Conservation (phyloP, 306 rosid genomes). For the Dicorynia guianensis region DNA sequence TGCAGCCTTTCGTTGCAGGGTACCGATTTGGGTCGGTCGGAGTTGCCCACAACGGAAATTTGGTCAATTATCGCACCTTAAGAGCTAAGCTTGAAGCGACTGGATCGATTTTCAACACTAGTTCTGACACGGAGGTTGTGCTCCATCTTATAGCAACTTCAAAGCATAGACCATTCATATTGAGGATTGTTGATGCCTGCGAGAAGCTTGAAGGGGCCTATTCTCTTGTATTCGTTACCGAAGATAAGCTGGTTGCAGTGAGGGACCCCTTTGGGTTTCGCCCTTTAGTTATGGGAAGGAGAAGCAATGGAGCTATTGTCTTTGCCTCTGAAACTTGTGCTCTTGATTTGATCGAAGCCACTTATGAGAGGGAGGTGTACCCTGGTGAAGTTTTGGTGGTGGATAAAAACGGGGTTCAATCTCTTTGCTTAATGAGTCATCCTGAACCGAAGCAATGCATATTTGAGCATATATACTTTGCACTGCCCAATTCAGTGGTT, state of each 20-base stretch:
- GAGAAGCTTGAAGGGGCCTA: slow-evolving; percentile 91
- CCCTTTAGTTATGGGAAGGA: slow-evolving; percentile 94
- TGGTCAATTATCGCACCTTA: slow-evolving; percentile 73
- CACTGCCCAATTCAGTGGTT: slow-evolving; percentile 84
- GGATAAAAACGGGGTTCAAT: slow-evolving; percentile 78
- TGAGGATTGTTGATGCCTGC: slow-evolving; percentile 90
- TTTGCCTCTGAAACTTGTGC: slow-evolving; percentile 99
- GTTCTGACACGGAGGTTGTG: slow-evolving; percentile 93
- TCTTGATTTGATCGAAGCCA: slow-evolving; percentile 93
- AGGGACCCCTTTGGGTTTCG: slow-evolving; percentile 86
- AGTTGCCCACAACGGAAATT: slow-evolving; percentile 91
- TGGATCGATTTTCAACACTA: slow-evolving; percentile 91
- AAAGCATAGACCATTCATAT: slow-evolving; percentile 74
- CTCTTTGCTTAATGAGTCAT: slow-evolving; percentile 87
- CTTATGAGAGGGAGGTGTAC: slow-evolving; percentile 86
- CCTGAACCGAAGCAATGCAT: slow-evolving; percentile 84
- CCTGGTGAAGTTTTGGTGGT: slow-evolving; percentile 96
- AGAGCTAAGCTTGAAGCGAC: slow-evolving; percentile 76
- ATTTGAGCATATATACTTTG: slow-evolving; percentile 96
- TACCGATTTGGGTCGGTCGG: slow-evolving; percentile 95
- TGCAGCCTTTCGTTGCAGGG: slow-evolving; percentile 95
- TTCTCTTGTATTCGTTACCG: slow-evolving; percentile 84
- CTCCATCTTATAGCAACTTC: slow-evolving; percentile 95
- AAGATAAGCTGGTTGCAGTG: slow-evolving; percentile 88
- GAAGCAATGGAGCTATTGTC: slow-evolving; percentile 91